phyloP scores from a whole-genome alignment of 2,329 filamentous ascomycete species.

The Microcyclosporella mali region DNA sequence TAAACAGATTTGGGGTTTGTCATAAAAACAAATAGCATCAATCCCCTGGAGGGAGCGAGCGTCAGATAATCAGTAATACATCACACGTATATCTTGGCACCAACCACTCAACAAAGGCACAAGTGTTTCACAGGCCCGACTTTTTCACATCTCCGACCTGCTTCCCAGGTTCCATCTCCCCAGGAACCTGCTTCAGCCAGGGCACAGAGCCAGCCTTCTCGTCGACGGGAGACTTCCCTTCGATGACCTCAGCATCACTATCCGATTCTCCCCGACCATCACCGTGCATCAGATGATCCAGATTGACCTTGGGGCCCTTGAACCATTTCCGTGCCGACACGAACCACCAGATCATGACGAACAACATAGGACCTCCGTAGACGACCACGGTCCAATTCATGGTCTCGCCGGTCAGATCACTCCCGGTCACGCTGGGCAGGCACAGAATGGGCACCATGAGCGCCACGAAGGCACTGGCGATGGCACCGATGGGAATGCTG shows the following conservation, averaged over 20 bases:
- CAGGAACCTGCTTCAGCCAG: neutral
- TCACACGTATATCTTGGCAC: no score
- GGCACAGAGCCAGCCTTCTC: slow-evolving; percentile 4
- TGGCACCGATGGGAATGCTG: slow-evolving; percentile 51
- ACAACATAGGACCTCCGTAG: slow-evolving; percentile 58
- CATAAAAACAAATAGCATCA: no score
- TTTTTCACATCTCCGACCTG: slow-evolving; percentile 12
- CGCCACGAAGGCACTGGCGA: slow-evolving; percentile 54
- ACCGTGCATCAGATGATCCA: slow-evolving; percentile 30
- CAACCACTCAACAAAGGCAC: no score
- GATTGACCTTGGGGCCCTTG: slow-evolving; percentile 62
- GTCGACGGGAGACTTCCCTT: slow-evolving; percentile 10
- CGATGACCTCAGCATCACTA: slow-evolving; percentile 7
- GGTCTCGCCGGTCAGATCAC: slow-evolving; percentile 44
- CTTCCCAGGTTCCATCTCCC: slow-evolving; percentile 6
- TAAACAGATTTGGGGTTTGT: no score
- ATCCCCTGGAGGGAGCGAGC: no score
- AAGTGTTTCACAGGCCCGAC: neutral
- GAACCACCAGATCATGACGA: slow-evolving; percentile 54
- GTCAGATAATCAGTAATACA: no score
- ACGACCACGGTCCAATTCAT: slow-evolving; percentile 69
- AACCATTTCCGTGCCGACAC: slow-evolving; percentile 63
- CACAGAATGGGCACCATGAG: slow-evolving; percentile 65
- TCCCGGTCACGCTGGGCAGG: slow-evolving; percentile 53
- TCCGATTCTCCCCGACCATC: neutral